Evolutionary conservation across 768 basidiomycete genomes (phyloP).

Genomic region (Tulasnella sp.): DNA sequence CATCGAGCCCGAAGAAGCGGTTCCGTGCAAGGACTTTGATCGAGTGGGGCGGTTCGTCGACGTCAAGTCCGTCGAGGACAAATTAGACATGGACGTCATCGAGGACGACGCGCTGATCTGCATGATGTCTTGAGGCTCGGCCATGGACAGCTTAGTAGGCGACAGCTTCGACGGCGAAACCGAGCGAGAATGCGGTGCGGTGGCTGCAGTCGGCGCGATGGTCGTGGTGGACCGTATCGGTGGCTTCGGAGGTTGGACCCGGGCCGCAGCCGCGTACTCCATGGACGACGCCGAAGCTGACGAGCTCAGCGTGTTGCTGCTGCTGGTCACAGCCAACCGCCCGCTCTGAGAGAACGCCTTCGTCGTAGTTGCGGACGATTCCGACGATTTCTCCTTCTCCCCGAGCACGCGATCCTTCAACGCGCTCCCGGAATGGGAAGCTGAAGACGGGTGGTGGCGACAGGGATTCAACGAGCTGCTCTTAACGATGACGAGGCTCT

Average conservation of each 20-base stretch:
- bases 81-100: neutral
- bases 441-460: neutral
- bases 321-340: neutral
- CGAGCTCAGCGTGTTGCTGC: conserved; percentile 7
- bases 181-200: conserved; percentile 1
- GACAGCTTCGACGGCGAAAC: conserved; percentile 8
- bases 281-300: conserved; percentile 19
- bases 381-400: conserved; percentile 19
- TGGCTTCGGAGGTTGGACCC: conserved; percentile 3
- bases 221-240: conserved; percentile 21
- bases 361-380: conserved; percentile 18
- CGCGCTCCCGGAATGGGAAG: neutral
- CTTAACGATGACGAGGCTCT: conserved; percentile 23
- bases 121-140: neutral
- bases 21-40: conserved; percentile 21
- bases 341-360: neutral
- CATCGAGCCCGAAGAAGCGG: neutral
- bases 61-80: neutral
- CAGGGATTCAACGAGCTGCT: neutral
- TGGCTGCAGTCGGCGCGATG: neutral
- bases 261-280: neutral
- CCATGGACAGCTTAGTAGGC: conserved; percentile 13
- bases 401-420: conserved; percentile 21
- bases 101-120: conserved; percentile 2
- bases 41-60: neutral